These are phyloP conservation scores for Teunomyces barrocoloradensis DNA, from an alignment of 805 yeast genomes.

Conservation along the genomic window DNA sequence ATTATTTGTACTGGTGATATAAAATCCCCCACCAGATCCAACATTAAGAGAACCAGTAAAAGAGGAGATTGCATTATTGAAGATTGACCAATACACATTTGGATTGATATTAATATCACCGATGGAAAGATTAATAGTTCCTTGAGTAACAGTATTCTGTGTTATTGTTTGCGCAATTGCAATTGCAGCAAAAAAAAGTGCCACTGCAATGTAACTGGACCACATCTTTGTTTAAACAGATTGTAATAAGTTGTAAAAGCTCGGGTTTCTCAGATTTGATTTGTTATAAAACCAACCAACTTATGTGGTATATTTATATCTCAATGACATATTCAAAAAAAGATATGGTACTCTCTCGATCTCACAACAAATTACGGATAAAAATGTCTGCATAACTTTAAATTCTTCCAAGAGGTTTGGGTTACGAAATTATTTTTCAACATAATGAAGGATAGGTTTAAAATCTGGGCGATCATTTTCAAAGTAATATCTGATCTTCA, in stretches of 20 bases:
- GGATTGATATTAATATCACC: constrained; percentile 16
- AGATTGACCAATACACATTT: constrained; percentile 19
- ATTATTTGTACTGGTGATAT: constrained; percentile 9
- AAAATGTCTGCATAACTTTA: neutral
- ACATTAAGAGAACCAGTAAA: constrained; percentile 14
- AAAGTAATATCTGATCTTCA: too few relatives aligned
- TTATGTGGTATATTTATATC: neutral
- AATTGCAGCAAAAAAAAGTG: constrained; percentile 3
- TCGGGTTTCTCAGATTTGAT: neutral
- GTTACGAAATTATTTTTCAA: neutral
- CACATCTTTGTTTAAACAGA: neutral
- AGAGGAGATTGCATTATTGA: constrained; percentile 12
- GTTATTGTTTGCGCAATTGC: constrained; percentile 4
- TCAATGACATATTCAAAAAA: neutral
- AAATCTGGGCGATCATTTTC: neutral
- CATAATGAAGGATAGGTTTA: neutral
- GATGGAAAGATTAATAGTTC: constrained; percentile 15
- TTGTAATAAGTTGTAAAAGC: neutral
- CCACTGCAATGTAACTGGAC: neutral
- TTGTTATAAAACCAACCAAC: neutral
- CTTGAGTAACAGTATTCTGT: constrained; percentile 16
- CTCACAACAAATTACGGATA: neutral
- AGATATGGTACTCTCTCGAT: neutral
- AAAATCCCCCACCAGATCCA: constrained; percentile 14
- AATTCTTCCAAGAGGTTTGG: neutral